These are phyloP conservation scores for Hamamelis virginiana DNA, from an alignment of 164 flowering plant species.

Conservation along the genomic window DNA sequence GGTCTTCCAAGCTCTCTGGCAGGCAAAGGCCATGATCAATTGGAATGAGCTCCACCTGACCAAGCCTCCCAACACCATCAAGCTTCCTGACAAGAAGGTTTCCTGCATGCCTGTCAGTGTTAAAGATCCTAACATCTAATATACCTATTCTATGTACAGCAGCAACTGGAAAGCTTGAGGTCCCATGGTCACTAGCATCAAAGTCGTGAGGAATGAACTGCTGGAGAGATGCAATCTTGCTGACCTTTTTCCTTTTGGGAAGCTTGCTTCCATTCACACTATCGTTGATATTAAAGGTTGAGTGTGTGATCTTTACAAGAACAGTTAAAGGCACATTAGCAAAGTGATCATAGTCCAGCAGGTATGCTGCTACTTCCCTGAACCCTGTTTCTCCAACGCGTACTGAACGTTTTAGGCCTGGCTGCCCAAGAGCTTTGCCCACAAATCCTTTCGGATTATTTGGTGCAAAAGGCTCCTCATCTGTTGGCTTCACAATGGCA, in stretches of 20 bases:
- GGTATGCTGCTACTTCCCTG: constrained; percentile 25
- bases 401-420: constrained; percentile 24
- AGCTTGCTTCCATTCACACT: constrained; percentile 13
- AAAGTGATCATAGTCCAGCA: constrained; percentile 17
- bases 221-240: constrained; percentile 27
- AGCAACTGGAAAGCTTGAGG: constrained; percentile 23
- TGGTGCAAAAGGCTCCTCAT: constrained; percentile 28
- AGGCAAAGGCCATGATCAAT: constrained; percentile 36
- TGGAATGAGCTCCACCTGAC: constrained; percentile 29
- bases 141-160: constrained; percentile 20
- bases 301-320: constrained; percentile 22
- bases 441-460: constrained; percentile 26
- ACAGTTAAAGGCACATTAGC: constrained; percentile 23
- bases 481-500: constrained; percentile 26
- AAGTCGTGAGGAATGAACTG: constrained; percentile 21
- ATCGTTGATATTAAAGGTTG: constrained; percentile 20
- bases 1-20: constrained; percentile 34
- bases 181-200: constrained; percentile 24
- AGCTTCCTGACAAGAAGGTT: constrained; percentile 30
- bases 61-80: constrained; percentile 20
- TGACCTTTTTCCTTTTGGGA: constrained; percentile 7
- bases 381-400: constrained; percentile 25
- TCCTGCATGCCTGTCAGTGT: constrained; percentile 36
- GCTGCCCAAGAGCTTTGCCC: constrained; percentile 23
- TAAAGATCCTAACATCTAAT: constrained; percentile 31